Evolutionary conservation across 257 asterid species (phyloP), one percentile per base, ranked within the genome.

Genomic region (Salvia hispanica): DNA sequence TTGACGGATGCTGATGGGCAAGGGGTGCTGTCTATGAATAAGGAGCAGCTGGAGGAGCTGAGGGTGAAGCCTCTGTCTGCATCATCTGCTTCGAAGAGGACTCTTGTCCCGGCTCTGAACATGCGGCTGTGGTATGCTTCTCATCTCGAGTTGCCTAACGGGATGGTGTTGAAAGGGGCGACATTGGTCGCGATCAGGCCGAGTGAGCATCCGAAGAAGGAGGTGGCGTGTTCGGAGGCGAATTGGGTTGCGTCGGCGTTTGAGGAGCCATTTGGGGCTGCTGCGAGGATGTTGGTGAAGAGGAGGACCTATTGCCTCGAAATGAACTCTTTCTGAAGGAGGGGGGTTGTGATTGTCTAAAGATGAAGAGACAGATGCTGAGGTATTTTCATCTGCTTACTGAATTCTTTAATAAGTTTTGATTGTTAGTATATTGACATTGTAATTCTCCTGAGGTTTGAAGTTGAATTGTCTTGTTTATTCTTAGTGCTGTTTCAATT

Each of bases 231-330:
- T 39, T 74, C 83, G 0, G 96, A 86, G 69, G 86, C 79, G 51
- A 79, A 72, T 69, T 91, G 87, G 97, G 87, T 91, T 6, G 89
- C 82, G 0, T 76, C 89, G 0, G 84, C 88, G 25, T 91, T 91
- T 76, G 96, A 88, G 70, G 96, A 86, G 79, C 96, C 97, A 1
- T 91, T 59, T 50, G 82, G 84, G 59, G 74, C 86, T 34, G 97
- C 97, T 67, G 92, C 88, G 0, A 91, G 86, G 87, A 86, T 88
- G 95, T 68, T 91, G 89, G 80, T 83, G 61, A 91, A 82, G 84
- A 71, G 96, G 82, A 88, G 95, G 84, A 88, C 97, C 15, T 88
- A 88, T 56, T 91, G 95, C 77, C 76, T 91, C 74, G 97, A 91
- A 77, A 91, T 91, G 96, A 91, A 91, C 89, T 86, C 97, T 3